Evolutionary conservation across 768 basidiomycete genomes (phyloP), one percentile per base, ranked within the genome.

Genomic region (Pisolithus marmoratus): DNA sequence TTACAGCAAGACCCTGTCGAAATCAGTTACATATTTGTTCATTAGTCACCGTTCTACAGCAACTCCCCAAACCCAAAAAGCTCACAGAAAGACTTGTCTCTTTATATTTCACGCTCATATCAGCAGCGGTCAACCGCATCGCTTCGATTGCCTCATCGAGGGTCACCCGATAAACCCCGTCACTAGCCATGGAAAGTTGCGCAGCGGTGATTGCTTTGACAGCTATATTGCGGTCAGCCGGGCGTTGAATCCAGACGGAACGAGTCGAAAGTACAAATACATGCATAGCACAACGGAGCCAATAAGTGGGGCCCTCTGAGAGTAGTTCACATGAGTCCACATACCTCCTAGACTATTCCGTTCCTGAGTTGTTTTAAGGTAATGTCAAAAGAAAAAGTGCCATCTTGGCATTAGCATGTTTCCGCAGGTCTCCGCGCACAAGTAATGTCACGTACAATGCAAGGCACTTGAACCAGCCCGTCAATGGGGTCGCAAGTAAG

Each of bases 121-220:
- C 90, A n/a, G 80, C 76, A 24, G 94, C 94, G 6, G 93, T 96
- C 45, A 95, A 65, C 22, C 90, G 77, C 91, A 95, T 95, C 4
- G 94, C 93, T 67, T 92, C 90, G 50, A 97, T 96, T 2, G 94
- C 94, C 67, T 96, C 92, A 64, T 97, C 94, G 19, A 97, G 75
- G 1, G 85, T 87, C 34, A 94, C 92, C 31, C 84, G 82, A 60
- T 92, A 92, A 14, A 89, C 77, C 0, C 90, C 94, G 61, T 90
- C 81, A 54, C 90, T 90, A 8, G 94, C 92, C 80, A 96, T 87
- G 8, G 94, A 91, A 5, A 97, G 77, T 64, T 97, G 95, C 19
- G 94, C 94, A 11, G 94, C 94, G 19, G 92, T 94, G 42, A 94
- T 79, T 3, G 91, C 92, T 68, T 95, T 94, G 48, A 94, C 91